These are phyloP conservation scores for Phytopythium vexans DNA, from an alignment of 352 stramenopile genomes.

Conservation along the genomic window DNA sequence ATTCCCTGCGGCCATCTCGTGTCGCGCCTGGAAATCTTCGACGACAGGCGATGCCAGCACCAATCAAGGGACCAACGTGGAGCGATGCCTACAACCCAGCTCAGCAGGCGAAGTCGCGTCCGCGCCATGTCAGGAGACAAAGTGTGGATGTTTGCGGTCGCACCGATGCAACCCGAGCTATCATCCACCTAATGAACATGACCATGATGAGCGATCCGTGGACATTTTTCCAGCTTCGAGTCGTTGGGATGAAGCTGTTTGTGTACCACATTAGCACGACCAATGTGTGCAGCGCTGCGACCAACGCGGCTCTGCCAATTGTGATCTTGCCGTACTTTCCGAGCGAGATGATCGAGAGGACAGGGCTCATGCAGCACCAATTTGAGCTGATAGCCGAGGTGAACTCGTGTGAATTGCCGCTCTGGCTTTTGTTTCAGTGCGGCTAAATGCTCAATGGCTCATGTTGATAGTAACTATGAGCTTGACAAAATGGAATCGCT, in stretches of 20 bases:
- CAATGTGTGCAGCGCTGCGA: neutral
- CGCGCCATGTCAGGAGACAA: neutral
- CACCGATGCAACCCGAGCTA: neutral
- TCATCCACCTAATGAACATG: constrained; percentile 43
- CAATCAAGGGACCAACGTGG: too few relatives aligned
- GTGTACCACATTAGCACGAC: constrained; percentile 20
- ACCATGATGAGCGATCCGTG: constrained; percentile 49
- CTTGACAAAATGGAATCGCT: too few relatives aligned
- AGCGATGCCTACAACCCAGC: too few relatives aligned
- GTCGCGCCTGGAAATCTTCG: too few relatives aligned
- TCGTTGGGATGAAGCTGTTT: constrained; percentile 28
- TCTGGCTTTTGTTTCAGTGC: constrained; percentile 15
- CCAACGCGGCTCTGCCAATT: constrained; percentile 3
- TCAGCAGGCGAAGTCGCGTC: too few relatives aligned
- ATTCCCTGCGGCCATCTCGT: too few relatives aligned
- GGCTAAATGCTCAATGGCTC: constrained; percentile 7
- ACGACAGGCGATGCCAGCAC: too few relatives aligned
- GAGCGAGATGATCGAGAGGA: constrained; percentile 23
- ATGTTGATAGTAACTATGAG: neutral
- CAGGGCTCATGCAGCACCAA: constrained; percentile 13
- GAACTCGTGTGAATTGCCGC: constrained; percentile 16
- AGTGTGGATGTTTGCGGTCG: constrained; percentile 1
- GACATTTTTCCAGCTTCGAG: constrained; percentile 29
- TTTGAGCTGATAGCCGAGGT: constrained; percentile 18
- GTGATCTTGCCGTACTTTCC: constrained; percentile 27